A percentile compares a stretch with the other conserved stretches of the same genome.
Evolutionary conservation across 2,329 filamentous ascomycete genomes (phyloP).

Genomic region (Teratosphaeria destructans): DNA sequence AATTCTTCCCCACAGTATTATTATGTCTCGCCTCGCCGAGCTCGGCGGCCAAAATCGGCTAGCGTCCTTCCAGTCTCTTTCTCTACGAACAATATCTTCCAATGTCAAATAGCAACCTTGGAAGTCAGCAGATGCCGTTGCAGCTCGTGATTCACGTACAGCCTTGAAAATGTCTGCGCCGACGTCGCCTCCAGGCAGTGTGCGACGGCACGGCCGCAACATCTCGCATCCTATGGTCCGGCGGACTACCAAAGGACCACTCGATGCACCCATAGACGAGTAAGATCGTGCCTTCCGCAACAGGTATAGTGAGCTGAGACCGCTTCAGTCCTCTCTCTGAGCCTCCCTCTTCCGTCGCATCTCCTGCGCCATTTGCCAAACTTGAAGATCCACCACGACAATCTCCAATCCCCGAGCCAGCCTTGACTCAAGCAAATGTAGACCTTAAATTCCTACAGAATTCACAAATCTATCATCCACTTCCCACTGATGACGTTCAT

Average conservation of each 20-base stretch:
- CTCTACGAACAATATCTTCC: not conserved
- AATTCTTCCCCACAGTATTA: not conserved
- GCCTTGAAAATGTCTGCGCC: constrained; percentile 13
- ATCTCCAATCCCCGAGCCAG: constrained; percentile 7
- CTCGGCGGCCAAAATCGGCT: not conserved
- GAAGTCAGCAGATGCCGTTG: too few relatives aligned
- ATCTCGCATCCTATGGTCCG: constrained; percentile 40
- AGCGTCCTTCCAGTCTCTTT: not conserved
- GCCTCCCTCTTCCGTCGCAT: constrained; percentile 4
- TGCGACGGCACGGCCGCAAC: constrained; percentile 20
- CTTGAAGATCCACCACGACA: constrained; percentile 1
- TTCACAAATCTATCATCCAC: constrained; percentile 71
- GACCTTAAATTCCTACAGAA: constrained; percentile 74
- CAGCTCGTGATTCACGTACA: too few relatives aligned
- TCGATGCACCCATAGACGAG: constrained; percentile 57
- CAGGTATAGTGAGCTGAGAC: constrained; percentile 10
- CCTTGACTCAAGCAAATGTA: constrained; percentile 31
- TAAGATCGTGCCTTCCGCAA: constrained; percentile 33
- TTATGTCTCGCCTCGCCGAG: not conserved
- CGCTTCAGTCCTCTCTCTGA: constrained; percentile 17
- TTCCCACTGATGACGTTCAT: constrained; percentile 53
- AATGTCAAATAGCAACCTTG: not conserved
- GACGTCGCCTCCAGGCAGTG: constrained; percentile 15
- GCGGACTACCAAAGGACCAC: constrained; percentile 65
- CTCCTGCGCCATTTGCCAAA: not conserved